Evolutionary conservation across 2,329 filamentous ascomycete genomes (phyloP).

Genomic region (Arthrobotrys sinensis): DNA sequence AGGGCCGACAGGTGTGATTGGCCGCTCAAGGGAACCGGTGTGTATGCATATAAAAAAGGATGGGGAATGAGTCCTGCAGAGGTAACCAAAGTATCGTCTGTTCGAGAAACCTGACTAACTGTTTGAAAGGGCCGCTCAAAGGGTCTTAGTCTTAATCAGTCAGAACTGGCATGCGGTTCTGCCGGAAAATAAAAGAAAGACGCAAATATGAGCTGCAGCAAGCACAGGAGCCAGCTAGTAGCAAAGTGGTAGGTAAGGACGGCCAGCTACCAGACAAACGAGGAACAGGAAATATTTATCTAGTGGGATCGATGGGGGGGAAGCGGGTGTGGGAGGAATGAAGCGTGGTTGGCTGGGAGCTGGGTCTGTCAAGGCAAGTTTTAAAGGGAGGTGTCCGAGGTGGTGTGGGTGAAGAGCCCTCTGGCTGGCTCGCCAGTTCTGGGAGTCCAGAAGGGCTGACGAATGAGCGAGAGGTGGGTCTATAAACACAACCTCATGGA

Average conservation of each 20-base stretch:
- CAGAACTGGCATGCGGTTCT: slow-evolving; percentile 42
- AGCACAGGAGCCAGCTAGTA: slow-evolving; percentile 37
- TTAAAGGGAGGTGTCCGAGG: slow-evolving; percentile 34
- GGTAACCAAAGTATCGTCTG: neutral
- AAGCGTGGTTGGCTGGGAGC: slow-evolving; percentile 56
- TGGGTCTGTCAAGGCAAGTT: slow-evolving; percentile 42
- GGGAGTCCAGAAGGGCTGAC: slow-evolving; percentile 51
- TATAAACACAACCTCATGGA: slow-evolving; percentile 55
- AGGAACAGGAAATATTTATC: slow-evolving; percentile 27
- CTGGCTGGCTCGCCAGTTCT: slow-evolving; percentile 34
- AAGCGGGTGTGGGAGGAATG: slow-evolving; percentile 55
- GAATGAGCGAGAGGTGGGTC: slow-evolving; percentile 60
- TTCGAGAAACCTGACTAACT: slow-evolving; percentile 19
- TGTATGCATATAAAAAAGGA: slow-evolving; percentile 32
- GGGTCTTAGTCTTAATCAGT: slow-evolving; percentile 38
- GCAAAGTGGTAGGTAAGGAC: slow-evolving; percentile 47
- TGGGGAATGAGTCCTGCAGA: slow-evolving; percentile 11
- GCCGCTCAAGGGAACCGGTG: slow-evolving; percentile 10
- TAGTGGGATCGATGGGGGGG: slow-evolving; percentile 28
- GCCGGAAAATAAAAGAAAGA: slow-evolving; percentile 57
- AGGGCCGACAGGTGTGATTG: slow-evolving; percentile 40
- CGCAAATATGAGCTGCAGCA: slow-evolving; percentile 59
- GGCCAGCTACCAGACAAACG: slow-evolving; percentile 22
- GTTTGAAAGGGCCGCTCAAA: slow-evolving; percentile 29
- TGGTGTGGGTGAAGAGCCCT: slow-evolving; percentile 23